Conservation (phyloP, 352 stramenopile species). For the Pilasporangium apinafurcum region DNA sequence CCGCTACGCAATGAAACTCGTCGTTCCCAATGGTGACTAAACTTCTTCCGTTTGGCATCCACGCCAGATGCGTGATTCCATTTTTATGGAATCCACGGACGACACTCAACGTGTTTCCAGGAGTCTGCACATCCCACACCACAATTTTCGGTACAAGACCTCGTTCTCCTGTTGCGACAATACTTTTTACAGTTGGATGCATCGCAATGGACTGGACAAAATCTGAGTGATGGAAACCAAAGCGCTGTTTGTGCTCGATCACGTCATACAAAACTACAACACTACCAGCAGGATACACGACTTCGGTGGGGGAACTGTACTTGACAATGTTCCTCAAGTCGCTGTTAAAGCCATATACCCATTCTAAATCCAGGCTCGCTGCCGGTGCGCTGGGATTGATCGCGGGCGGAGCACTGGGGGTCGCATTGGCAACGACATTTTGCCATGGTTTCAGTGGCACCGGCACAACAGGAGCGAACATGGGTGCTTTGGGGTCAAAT, state of each 20-base stretch:
- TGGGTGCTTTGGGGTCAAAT: conserved; percentile 30
- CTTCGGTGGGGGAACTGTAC: conserved; percentile 58
- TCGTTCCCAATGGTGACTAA: conserved; percentile 68
- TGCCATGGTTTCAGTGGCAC: conserved; percentile 50
- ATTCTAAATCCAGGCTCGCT: conserved; percentile 66
- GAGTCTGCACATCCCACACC: conserved; percentile 45
- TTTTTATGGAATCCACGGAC: conserved; percentile 62
- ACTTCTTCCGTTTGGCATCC: conserved; percentile 62
- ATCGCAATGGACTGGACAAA: conserved; percentile 52
- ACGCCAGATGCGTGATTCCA: conserved; percentile 61
- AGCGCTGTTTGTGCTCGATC: conserved; percentile 65
- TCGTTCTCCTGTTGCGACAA: conserved; percentile 59
- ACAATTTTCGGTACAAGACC: conserved; percentile 53
- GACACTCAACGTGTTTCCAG: conserved; percentile 42
- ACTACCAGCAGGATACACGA: conserved; percentile 55
- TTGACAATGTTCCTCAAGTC: conserved; percentile 45
- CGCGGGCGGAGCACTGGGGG: conserved; percentile 45
- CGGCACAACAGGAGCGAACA: conserved; percentile 15
- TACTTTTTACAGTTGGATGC: conserved; percentile 33
- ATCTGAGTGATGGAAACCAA: conserved; percentile 55
- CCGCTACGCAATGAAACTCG: conserved; percentile 54
- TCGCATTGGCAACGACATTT: conserved; percentile 45
- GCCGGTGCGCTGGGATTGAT: conserved; percentile 42
- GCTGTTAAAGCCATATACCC: conserved; percentile 79
- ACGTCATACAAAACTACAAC: conserved; percentile 65